phyloP scores from a whole-genome alignment of 495 filamentous ascomycete species.

The Hyaloscypha finlandica region DNA sequence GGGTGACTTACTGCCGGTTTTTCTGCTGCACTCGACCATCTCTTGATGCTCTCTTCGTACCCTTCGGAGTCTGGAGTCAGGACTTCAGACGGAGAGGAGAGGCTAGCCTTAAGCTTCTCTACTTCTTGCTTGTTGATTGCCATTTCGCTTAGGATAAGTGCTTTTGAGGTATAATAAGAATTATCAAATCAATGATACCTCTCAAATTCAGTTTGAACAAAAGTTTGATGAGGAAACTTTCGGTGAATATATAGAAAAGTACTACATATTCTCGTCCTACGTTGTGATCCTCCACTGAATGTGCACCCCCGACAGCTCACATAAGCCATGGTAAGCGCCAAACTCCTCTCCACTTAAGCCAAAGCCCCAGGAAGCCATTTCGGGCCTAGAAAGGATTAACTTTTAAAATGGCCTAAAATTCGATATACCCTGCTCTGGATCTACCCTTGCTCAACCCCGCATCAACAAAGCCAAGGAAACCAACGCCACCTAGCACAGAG shows the following conservation, averaged over 20 bases:
- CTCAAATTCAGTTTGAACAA: too few species aligned
- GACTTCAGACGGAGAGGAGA: background rate
- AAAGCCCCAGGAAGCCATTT: too few species aligned
- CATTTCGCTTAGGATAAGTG: background rate
- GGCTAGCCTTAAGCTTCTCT: constrained; percentile 2
- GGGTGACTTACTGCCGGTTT: constrained; percentile 11
- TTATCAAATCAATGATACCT: background rate
- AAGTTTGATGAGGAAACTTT: background rate
- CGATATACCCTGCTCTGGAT: too few species aligned
- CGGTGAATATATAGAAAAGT: background rate
- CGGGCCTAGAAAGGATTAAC: too few species aligned
- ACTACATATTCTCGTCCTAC: background rate
- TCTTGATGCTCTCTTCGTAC: constrained; percentile 7
- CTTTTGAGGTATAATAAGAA: background rate
- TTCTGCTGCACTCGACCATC: constrained; percentile 9
- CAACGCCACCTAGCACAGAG: too few species aligned
- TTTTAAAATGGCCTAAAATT: too few species aligned
- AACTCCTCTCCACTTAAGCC: too few species aligned
- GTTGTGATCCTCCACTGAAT: background rate
- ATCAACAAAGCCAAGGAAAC: too few species aligned
- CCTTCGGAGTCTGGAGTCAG: constrained; percentile 9
- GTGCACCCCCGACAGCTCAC: background rate
- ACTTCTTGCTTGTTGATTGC: constrained; percentile 3
- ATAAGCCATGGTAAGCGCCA: too few species aligned
- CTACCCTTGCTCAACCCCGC: too few species aligned